Conservation (phyloP, 106 monocot genomes). For the Posidonia australis region DNA sequence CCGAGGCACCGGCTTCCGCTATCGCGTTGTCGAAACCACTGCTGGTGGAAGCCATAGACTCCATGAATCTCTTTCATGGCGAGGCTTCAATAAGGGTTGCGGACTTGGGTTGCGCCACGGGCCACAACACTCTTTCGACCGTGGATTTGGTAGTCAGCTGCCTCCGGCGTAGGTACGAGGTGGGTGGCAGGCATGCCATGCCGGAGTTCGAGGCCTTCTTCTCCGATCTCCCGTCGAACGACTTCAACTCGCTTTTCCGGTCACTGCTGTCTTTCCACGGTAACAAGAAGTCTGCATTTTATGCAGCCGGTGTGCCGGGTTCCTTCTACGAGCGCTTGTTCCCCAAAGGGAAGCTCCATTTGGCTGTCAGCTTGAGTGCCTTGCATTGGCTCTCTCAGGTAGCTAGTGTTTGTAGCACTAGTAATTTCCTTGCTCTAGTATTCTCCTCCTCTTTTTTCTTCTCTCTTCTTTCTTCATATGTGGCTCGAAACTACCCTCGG, state of each 20-base stretch:
- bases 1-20: constrained; percentile 34
- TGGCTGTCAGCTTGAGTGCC: constrained; percentile 42
- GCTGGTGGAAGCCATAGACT: constrained; percentile 24
- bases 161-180: constrained; percentile 25
- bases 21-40: constrained; percentile 35
- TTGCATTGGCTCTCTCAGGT: constrained; percentile 62
- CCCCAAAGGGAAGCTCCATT: constrained; percentile 34
- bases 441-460: no score
- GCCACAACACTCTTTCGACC: constrained; percentile 42
- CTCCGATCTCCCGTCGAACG: constrained; percentile 50
- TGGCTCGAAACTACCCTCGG: no score
- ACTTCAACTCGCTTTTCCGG: constrained; percentile 51
- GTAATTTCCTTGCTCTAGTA: no score
- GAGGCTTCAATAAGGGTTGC: constrained; percentile 30
- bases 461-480: no score
- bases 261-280: constrained; percentile 10
- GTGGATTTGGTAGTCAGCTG: constrained; percentile 21
- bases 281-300: constrained; percentile 12
- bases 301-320: constrained; percentile 40
- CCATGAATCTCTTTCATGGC: constrained; percentile 30
- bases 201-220: constrained; percentile 59
- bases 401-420: no score
- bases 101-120: constrained; percentile 55
- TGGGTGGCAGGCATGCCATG: background rate
- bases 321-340: constrained; percentile 51